Evolutionary conservation across 805 yeast species (phyloP), one percentile per base, ranked within the genome.

Genomic region (Cyberlindnera maritima): DNA sequence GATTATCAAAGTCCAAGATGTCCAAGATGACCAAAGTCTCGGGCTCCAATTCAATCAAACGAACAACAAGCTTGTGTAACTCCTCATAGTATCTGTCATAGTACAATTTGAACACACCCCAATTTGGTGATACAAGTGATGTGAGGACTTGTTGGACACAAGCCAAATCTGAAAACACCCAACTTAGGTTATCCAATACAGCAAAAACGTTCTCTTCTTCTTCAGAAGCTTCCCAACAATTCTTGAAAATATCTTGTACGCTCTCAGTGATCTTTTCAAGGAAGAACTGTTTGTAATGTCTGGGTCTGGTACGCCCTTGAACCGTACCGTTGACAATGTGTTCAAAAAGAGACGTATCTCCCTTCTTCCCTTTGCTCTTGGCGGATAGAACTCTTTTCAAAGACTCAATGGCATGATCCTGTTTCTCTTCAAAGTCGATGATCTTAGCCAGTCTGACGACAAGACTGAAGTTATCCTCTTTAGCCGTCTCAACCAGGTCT

Each of bases 141-240:
- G 72, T 64, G 20, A 88, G 67, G 26, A 81, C 81, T 19, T 76
- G 76, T 47, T 79, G 76, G 4, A 86, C 88, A 47, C 84, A 76
- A 26, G 75, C 66, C 46, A 94, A 67, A 58, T 92, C 97, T 54
- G 85, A 83, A 63, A 85, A 88, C 17, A 90, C 76, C 91, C 97
- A 92, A 47, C 81, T 83, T 46, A 91, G 67, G 54, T 86, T 81
- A 34, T 84, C 83, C 47, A 87, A 72, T 1, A 89, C 80, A 15
- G 72, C 74, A 65, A 82, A 79, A 33, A 74, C 44, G 37, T 74
- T 37, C 61, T 69, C 18, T 67, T 72, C 17, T 63, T 67, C 3
- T 21, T 66, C 68, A 60, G 73, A 83, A 48, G 75, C 75, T 48
- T 75, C 78, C 57, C 71, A 75, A 68, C 90, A 81, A 48, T 82